Percentiles rank a stretch among this genome's conserved stretches.
Conservation (phyloP, 176 grass and related monocot genomes). For the Eragrostis nindensis region DNA sequence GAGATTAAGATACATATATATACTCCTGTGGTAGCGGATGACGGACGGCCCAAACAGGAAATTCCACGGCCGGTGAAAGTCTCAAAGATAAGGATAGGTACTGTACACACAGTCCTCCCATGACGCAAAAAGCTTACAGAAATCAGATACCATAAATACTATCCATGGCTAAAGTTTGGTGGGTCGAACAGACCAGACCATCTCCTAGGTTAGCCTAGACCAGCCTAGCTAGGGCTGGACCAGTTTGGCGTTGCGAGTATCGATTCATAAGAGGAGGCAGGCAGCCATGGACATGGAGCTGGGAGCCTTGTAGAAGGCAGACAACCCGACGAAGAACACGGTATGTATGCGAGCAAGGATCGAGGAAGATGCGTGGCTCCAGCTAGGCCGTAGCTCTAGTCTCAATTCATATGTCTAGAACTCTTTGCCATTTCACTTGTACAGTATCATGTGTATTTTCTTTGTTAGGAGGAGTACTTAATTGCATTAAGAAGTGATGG, state of each 20-base stretch:
- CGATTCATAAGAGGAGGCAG: constrained; percentile 39
- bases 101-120: constrained; percentile 24
- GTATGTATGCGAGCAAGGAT: constrained; percentile 11
- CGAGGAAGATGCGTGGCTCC: not conserved
- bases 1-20: no score
- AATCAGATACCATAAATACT: no score
- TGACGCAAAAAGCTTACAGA: constrained; percentile 51
- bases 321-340: not conserved
- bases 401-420: not conserved
- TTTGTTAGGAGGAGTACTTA: constrained; percentile 26
- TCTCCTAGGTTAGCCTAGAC: constrained; percentile 31
- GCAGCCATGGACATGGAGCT: not conserved
- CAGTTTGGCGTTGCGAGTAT: constrained; percentile 24
- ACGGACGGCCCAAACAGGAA: no score
- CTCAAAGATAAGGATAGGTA: constrained; percentile 43
- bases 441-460: not conserved
- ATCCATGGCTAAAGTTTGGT: constrained; percentile 42
- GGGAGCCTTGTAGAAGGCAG: constrained; percentile 19
- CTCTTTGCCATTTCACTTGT: not conserved
- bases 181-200: constrained; percentile 39
- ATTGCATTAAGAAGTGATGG: constrained; percentile 36
- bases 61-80: constrained; percentile 47
- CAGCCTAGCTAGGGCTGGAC: constrained; percentile 34
- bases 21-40: no score
- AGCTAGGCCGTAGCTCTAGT: not conserved